These are phyloP conservation scores for Nicotiana attenuata DNA, from an alignment of 257 asterid genomes.

Conservation along the genomic window DNA sequence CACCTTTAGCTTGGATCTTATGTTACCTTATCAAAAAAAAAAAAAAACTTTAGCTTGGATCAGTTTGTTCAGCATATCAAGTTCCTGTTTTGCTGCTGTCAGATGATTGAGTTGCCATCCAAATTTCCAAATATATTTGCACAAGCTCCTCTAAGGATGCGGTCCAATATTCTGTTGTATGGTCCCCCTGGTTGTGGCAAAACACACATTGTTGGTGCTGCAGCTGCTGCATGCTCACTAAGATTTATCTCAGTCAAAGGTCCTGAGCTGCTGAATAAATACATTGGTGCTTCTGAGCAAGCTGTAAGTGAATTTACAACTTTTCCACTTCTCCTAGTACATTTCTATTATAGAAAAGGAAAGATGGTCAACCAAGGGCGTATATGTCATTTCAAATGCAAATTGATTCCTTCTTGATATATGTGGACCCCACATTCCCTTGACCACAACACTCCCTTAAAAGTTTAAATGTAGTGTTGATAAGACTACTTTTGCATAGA, in stretches of 20 bases:
- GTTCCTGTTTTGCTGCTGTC: conserved; percentile 11
- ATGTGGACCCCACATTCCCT: too few relatives aligned
- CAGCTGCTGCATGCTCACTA: conserved; percentile 94
- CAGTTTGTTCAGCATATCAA: conserved; percentile 4
- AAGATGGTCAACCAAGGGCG: too few relatives aligned
- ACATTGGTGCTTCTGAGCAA: conserved; percentile 99
- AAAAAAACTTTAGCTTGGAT: too few relatives aligned
- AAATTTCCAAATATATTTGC: conserved; percentile 76
- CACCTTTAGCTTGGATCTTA: background rate
- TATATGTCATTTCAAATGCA: too few relatives aligned
- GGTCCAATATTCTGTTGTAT: conserved; percentile 91
- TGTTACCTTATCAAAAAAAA: too few relatives aligned
- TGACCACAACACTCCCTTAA: too few relatives aligned
- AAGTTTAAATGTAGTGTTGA: too few relatives aligned
- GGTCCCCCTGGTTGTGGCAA: conserved; percentile 99
- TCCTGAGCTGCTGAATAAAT: conserved; percentile 92
- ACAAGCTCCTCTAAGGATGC: conserved; percentile 88
- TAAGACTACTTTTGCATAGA: too few relatives aligned
- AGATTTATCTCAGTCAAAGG: conserved; percentile 97
- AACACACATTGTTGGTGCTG: conserved; percentile 96
- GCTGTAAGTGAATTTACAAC: conserved; percentile 54
- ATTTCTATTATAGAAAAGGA: too few relatives aligned
- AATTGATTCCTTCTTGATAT: too few relatives aligned
- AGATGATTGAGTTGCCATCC: conserved; percentile 97
- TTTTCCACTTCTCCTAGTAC: conserved; percentile 3